Evolutionary conservation across 2,329 filamentous ascomycete species (phyloP).

Genomic region (Pseudogymnoascus sp.): DNA sequence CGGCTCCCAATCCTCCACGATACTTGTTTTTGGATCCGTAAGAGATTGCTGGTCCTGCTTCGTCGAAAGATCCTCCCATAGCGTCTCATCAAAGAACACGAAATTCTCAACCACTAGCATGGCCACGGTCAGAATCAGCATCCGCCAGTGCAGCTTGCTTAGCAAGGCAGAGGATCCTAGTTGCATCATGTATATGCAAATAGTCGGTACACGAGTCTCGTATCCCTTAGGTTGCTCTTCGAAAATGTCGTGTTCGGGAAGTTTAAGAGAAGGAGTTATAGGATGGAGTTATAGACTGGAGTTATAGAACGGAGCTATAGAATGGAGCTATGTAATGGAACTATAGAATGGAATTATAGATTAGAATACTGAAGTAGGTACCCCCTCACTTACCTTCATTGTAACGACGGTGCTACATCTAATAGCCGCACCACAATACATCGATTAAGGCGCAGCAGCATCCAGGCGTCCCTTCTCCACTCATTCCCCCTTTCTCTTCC

Average conservation of each 20-base stretch:
- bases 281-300: background rate
- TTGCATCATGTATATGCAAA: background rate
- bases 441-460: background rate
- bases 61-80: background rate
- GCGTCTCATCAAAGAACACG: background rate
- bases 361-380: background rate
- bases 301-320: no score
- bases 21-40: background rate
- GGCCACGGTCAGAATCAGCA: background rate
- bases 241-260: background rate
- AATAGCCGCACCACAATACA: background rate
- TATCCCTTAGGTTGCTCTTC: background rate
- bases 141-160: background rate
- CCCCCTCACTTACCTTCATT: background rate
- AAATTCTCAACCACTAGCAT: background rate
- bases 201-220: background rate
- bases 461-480: background rate
- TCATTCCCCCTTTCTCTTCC: background rate
- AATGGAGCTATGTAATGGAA: no score
- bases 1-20: background rate
- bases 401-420: background rate
- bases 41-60: background rate
- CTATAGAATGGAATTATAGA: no score
- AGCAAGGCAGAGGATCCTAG: background rate
- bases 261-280: background rate